Conservation (phyloP, 1,284 basidiomycete genomes). For the Trametes hirsuta region DNA sequence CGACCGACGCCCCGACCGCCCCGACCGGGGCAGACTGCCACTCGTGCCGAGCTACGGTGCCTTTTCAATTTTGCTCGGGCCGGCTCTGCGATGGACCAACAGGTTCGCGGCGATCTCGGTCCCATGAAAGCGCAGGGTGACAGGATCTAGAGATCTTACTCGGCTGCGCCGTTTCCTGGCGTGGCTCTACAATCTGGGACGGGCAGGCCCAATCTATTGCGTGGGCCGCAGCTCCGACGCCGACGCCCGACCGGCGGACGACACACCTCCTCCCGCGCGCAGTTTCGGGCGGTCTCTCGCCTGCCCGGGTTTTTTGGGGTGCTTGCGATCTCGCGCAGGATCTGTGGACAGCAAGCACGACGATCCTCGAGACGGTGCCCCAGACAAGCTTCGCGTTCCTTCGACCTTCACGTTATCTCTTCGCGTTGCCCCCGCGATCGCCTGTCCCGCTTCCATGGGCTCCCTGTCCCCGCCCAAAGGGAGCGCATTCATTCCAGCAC, state of each 20-base stretch:
- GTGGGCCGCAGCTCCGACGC: neutral
- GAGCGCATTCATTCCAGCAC: neutral
- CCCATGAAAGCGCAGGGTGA: constrained; percentile 1
- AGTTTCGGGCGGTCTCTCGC: neutral
- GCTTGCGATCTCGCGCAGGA: constrained; percentile 5
- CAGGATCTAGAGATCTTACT: constrained; percentile 21
- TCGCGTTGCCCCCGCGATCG: constrained; percentile 1
- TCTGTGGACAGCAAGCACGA: constrained; percentile 2
- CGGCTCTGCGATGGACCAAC: constrained; percentile 22
- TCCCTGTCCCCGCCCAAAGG: neutral
- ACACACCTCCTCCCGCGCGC: neutral
- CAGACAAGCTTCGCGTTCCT: neutral
- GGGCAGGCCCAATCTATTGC: neutral
- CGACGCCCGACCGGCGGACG: constrained; percentile 18
- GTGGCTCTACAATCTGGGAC: constrained; percentile 5
- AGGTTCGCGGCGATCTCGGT: constrained; percentile 24
- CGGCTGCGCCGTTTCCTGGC: constrained; percentile 13
- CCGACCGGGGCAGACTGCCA: too few relatives aligned
- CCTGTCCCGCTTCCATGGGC: neutral
- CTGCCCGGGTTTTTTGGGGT: constrained; percentile 4
- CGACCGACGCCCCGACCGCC: too few relatives aligned
- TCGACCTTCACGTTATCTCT: neutral
- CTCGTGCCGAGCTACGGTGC: constrained; percentile 10
- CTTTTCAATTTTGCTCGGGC: constrained; percentile 2
- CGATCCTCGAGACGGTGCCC: neutral